Base-by-base conservation (phyloP, 2,329 filamentous ascomycete genomes). In the Fusarium sacchari region DNA sequence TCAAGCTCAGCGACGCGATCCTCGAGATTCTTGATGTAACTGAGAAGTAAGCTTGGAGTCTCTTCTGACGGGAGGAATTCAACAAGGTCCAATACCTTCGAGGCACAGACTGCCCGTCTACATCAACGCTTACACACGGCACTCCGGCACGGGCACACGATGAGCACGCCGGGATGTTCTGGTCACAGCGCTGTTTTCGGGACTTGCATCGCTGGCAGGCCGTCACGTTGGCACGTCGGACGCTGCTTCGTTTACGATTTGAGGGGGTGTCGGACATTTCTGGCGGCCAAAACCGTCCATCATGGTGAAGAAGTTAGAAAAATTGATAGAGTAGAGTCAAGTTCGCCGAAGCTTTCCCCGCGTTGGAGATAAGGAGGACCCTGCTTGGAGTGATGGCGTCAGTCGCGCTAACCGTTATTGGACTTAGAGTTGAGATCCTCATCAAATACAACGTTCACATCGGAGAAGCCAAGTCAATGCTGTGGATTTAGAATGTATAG, bases 21-120 rank as follows among this genome's bases (percentile, higher is more conserved):
- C 26, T 79, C 78, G 0, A 79, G 69, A 6, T 52, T 79, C 34
- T 75, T 77, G 44, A 78, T 78, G 43, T 79, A 79, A 28, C 76
- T 79, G 43, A 20, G 5, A 44, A 4, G 24, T 44, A 8, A 44
- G 42, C n/a, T 24, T 18, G 7, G 7, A 13, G 13, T 26, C 17
- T 32, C 12, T 32, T 14, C 6, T 32, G 32, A 32, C 12, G 11
- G 12, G 17, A 20, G 7, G 20, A 24, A 26, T 0, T 0, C 2
- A 8, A 43, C 10, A 24, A 10, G 3, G 7, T 5, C 7, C 11
- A 13, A 14, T 20, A 26, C 24, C 43, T 76, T 36, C 72, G 61
- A n/a, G 74, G 69, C 6, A 58, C 64, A 47, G 62, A 52, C 28
- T 63, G 55, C 0, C 66, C 74, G 15, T 76, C 74, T 15, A 62